phyloP scores from a whole-genome alignment of 2,329 filamentous ascomycete genomes.

The Trichoderma semiorbis region DNA sequence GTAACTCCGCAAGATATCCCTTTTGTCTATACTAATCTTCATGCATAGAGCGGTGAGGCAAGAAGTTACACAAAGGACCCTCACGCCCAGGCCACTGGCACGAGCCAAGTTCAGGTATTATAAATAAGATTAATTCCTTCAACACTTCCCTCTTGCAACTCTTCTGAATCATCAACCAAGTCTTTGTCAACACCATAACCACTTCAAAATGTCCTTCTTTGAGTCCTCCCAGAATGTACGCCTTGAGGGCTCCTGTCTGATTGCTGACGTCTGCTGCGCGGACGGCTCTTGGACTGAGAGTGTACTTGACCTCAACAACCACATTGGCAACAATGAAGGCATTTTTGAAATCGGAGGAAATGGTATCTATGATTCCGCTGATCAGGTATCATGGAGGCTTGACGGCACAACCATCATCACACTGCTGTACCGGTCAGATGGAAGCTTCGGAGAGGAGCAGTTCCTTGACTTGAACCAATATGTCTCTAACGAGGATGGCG shows the following conservation, averaged over 20 bases:
- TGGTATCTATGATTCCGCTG: not conserved
- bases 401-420: conserved; percentile 3
- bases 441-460: conserved; percentile 6
- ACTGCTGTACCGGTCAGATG: not conserved
- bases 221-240: conserved; percentile 1
- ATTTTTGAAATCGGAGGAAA: not conserved
- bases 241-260: conserved; percentile 10
- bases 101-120: not conserved
- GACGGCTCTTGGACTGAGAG: not conserved
- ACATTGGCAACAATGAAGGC: conserved; percentile 4
- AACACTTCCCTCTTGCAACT: not conserved
- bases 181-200: not conserved
- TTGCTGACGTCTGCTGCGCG: not conserved
- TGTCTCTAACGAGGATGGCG: not conserved
- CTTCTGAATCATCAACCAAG: not conserved
- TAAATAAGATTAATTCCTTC: not conserved
- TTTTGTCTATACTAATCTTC: not conserved
- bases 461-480: not conserved
- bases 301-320: not conserved
- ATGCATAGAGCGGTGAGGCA: not conserved
- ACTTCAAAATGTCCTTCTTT: not conserved
- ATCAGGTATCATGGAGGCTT: not conserved
- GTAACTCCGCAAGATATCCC: not conserved
- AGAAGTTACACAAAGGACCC: not conserved
- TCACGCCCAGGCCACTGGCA: not conserved